Base-by-base conservation (phyloP, 1,284 basidiomycete species). In the Ustilago trichophora region DNA sequence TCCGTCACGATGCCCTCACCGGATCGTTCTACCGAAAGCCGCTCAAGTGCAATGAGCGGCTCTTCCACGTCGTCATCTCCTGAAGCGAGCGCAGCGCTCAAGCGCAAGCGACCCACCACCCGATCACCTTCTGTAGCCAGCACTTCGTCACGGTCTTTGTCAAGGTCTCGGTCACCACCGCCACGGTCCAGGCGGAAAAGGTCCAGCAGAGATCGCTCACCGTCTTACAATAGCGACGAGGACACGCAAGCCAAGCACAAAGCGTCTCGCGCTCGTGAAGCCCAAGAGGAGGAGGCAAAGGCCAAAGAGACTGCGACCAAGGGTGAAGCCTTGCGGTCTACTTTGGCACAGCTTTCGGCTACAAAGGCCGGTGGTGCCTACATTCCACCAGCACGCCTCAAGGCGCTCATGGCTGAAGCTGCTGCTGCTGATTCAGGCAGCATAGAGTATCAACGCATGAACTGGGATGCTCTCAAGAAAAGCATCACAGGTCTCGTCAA, bases 401-500 rank as follows among this genome's bases (percentile, higher is more conserved):
- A 92, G 45, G 94, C 94, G 1, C 85, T 99, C 82, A 92, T 96
- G 82, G 91, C 88, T 21, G 92, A 93, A 43, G 80, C 80, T 21
- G 92, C 90, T 7, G 81, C 85, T 10, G 85, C 87, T 60, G 93
- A 98, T 85, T 93, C 95, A 82, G 85, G 86, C 45, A 91, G 91
- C 70, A 80, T 90, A n/a, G 94, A 97, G 83, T 98, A 91, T 82
- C 96, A 98, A 83, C 64, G 95, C 16, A 85, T 99, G 72, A 92
- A 91, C 22, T 99, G 95, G 96, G 96, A 99, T 80, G 95, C 96
- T 2, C 85, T 99, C 60, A 89, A 94, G 80, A 99, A 99, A 84
- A 92, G 90, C 55, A 92, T 99, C 79, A 98, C 96, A 22, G 96
- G 96, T 91, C 90, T 98, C 74, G 95, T 98, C 85, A 99, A 99